Evolutionary conservation across 805 yeast species (phyloP).

Genomic region (Saturnispora sanitii): DNA sequence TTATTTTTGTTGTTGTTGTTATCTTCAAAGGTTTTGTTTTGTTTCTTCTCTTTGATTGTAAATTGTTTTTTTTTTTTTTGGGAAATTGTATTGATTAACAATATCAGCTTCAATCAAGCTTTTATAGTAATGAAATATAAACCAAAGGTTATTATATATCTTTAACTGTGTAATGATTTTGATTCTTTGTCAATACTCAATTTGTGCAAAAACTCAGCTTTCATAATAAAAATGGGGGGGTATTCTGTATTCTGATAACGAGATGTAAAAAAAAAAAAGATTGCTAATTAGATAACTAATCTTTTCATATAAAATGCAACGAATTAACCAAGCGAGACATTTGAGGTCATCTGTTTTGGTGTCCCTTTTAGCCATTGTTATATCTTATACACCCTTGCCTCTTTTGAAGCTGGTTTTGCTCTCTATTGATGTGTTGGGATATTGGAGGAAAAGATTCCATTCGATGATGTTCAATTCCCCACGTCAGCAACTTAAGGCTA

Average conservation of each 20-base stretch:
- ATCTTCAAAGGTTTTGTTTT: no score
- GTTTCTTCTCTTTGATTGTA: no score
- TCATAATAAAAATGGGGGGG: not conserved
- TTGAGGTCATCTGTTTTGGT: conserved; percentile 7
- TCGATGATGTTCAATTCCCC: conserved; percentile 11
- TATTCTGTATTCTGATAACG: not conserved
- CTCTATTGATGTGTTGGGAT: conserved; percentile 32
- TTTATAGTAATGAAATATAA: no score
- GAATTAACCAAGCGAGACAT: conserved; percentile 5
- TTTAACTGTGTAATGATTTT: no score
- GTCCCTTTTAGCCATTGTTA: conserved; percentile 6
- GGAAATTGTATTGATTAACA: no score
- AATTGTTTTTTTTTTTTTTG: no score
- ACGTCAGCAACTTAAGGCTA: conserved; percentile 5
- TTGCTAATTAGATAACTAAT: not conserved
- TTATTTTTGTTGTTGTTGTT: no score
- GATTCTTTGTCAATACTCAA: no score
- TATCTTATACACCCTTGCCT: conserved; percentile 14
- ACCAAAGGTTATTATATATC: no score
- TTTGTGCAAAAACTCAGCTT: no score
- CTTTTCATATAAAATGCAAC: conserved; percentile 4
- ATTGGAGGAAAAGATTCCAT: conserved; percentile 27
- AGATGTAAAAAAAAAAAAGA: not conserved
- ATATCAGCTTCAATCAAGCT: no score
- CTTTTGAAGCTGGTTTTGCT: conserved; percentile 29